phyloP scores from a whole-genome alignment of 805 yeast genomes.

The Ogataea zsoltii region DNA sequence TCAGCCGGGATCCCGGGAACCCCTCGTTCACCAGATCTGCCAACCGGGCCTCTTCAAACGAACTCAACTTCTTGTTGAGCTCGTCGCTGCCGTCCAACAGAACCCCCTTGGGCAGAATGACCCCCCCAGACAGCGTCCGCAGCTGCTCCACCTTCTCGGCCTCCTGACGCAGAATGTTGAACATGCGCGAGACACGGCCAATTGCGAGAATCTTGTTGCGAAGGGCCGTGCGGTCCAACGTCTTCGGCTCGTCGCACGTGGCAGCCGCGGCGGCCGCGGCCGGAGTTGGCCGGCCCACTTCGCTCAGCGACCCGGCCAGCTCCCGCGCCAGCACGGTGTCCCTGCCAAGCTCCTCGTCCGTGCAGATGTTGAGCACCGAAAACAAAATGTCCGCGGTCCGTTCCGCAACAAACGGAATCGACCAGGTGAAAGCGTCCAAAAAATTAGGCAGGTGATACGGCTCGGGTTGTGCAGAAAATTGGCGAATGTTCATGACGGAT shows the following conservation, averaged over 20 bases:
- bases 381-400: conserved; percentile 92
- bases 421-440: conserved; percentile 98
- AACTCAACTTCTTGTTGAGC: conserved; percentile 62
- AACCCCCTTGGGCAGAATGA: conserved; percentile 78
- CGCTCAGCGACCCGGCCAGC: conserved; percentile 35
- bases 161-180: conserved; percentile 83
- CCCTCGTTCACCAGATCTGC: conserved; percentile 85
- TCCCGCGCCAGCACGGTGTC: conserved; percentile 56
- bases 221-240: conserved; percentile 44
- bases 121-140: conserved; percentile 71
- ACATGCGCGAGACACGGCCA: conserved; percentile 96
- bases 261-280: too few species aligned
- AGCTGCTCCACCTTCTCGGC: conserved; percentile 84
- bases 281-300: conserved; percentile 7
- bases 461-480: conserved; percentile 89
- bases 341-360: conserved; percentile 89
- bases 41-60: conserved; percentile 80
- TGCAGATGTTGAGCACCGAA: conserved; percentile 86
- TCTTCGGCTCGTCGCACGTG: conserved; percentile 14
- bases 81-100: conserved; percentile 81
- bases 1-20: conserved; percentile 65
- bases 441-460: conserved; percentile 97
- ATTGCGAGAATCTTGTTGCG: conserved; percentile 91
- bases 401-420: conserved; percentile 95
- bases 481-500: conserved; percentile 92